phyloP scores from a whole-genome alignment of 257 asterid species.

The Salvia splendens region DNA sequence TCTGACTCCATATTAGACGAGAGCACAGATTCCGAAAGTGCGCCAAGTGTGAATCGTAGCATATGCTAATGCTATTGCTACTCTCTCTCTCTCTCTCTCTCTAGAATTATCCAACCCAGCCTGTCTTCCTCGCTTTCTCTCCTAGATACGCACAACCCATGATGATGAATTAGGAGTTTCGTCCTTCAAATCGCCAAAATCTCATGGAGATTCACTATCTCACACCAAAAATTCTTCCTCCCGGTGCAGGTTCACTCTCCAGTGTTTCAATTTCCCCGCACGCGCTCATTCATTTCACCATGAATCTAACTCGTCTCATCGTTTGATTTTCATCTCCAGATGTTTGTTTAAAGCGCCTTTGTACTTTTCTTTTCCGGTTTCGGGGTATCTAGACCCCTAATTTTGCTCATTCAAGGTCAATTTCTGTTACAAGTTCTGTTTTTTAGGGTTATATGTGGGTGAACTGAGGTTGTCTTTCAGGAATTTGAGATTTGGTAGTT shows the following conservation, averaged over 20 bases:
- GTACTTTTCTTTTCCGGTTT: slow-evolving; percentile 4
- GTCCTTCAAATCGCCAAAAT: slow-evolving; percentile 30
- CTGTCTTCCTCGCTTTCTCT: slow-evolving; percentile 23
- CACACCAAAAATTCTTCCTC: slow-evolving; percentile 1
- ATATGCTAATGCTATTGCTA: slow-evolving; percentile 1
- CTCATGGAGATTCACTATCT: slow-evolving; percentile 22
- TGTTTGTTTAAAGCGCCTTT: slow-evolving; percentile 13
- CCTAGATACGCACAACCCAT: slow-evolving; percentile 11
- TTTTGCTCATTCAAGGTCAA: slow-evolving; percentile 29
- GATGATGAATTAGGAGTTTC: slow-evolving; percentile 31
- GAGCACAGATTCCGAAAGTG: slow-evolving; percentile 28
- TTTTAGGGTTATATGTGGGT: slow-evolving; percentile 16
- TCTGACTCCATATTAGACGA: background rate
- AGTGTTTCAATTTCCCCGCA: slow-evolving; percentile 12
- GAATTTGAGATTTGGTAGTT: slow-evolving; percentile 28
- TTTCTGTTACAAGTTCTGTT: slow-evolving; percentile 24
- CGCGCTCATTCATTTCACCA: slow-evolving; percentile 7
- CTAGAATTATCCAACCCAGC: slow-evolving; percentile 38
- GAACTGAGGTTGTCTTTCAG: slow-evolving; percentile 32
- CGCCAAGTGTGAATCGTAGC: background rate
- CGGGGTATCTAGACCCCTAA: slow-evolving; percentile 29
- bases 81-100: slow-evolving; percentile 31
- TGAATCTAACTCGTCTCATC: slow-evolving; percentile 18
- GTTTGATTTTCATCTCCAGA: slow-evolving; percentile 29
- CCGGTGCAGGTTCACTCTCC: slow-evolving; percentile 32